phyloP scores from a whole-genome alignment of 345 rosid genomes.

The Camelina sativa region DNA sequence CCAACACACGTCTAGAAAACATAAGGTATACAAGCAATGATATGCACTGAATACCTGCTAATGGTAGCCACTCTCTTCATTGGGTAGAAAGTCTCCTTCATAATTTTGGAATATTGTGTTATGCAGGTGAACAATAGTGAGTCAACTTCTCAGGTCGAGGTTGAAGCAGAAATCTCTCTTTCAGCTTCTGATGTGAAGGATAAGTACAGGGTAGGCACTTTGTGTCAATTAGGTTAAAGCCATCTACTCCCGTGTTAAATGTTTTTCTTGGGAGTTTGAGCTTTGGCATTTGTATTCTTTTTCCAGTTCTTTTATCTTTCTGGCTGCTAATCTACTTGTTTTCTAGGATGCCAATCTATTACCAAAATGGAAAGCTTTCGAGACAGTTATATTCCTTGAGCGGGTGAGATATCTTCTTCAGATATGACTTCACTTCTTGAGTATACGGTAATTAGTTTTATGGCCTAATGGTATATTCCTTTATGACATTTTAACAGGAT shows the following conservation, averaged over 20 bases:
- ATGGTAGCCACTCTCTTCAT: conserved; percentile 15
- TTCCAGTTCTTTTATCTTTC: conserved; percentile 11
- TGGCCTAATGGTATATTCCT: not conserved
- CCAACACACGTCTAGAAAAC: conserved; percentile 50
- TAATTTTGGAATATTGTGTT: not conserved
- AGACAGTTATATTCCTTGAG: conserved; percentile 84
- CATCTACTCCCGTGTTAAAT: not conserved
- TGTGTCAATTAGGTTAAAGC: conserved; percentile 2
- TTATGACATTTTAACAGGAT: conserved; percentile 53
- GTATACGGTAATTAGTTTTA: conserved; percentile 1
- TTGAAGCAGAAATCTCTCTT: conserved; percentile 48
- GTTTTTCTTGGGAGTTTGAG: conserved; percentile 17
- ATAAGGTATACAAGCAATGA: conserved; percentile 50
- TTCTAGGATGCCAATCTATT: conserved; percentile 67
- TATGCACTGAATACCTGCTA: conserved; percentile 6
- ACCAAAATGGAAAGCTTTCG: conserved; percentile 95
- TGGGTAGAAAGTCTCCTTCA: not conserved
- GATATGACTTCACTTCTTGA: conserved; percentile 3
- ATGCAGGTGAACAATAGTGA: conserved; percentile 35
- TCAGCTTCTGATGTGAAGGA: conserved; percentile 68
- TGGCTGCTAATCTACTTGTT: conserved; percentile 18
- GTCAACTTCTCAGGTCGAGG: conserved; percentile 46
- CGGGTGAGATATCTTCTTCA: conserved; percentile 53
- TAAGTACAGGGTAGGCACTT: conserved; percentile 64
- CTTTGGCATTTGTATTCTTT: conserved; percentile 18